These are phyloP conservation scores for Macrocybe gigantea DNA, from an alignment of 768 basidiomycete species.

Conservation along the genomic window DNA sequence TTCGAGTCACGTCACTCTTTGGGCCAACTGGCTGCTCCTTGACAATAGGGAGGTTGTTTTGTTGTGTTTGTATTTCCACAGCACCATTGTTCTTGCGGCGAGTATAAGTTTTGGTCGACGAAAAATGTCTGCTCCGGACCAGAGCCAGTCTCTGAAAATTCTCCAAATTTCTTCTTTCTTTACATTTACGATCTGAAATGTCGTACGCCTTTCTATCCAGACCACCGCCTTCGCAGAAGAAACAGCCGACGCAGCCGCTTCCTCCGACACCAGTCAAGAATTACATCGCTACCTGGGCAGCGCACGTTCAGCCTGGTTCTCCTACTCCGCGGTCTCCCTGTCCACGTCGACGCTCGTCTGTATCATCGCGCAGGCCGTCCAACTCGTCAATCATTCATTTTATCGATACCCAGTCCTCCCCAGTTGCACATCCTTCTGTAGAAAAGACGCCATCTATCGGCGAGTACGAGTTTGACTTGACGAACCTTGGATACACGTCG, in stretches of 20 bases:
- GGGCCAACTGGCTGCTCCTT: no score
- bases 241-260: slow-evolving; percentile 26
- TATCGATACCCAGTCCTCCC: slow-evolving; percentile 20
- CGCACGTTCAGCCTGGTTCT: slow-evolving; percentile 64
- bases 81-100: no score
- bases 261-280: slow-evolving; percentile 18
- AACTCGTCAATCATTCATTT: slow-evolving; percentile 21
- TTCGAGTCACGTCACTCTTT: no score
- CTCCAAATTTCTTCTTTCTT: no score
- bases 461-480: slow-evolving; percentile 49
- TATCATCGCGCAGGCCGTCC: slow-evolving; percentile 18
- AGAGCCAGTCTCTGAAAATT: no score
- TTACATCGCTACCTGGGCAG: slow-evolving; percentile 56
- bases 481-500: slow-evolving; percentile 58
- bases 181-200: no score
- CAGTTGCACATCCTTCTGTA: slow-evolving; percentile 45
- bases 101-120: no score
- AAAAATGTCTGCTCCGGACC: no score
- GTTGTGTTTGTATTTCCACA: no score
- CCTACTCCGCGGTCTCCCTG: slow-evolving; percentile 39
- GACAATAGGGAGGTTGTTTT: no score
- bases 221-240: slow-evolving; percentile 32
- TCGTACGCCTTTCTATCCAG: slow-evolving; percentile 37
- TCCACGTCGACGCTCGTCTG: slow-evolving; percentile 28
- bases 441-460: slow-evolving; percentile 36